Evolutionary conservation across 805 yeast species (phyloP).

Genomic region (Candida germanica): DNA sequence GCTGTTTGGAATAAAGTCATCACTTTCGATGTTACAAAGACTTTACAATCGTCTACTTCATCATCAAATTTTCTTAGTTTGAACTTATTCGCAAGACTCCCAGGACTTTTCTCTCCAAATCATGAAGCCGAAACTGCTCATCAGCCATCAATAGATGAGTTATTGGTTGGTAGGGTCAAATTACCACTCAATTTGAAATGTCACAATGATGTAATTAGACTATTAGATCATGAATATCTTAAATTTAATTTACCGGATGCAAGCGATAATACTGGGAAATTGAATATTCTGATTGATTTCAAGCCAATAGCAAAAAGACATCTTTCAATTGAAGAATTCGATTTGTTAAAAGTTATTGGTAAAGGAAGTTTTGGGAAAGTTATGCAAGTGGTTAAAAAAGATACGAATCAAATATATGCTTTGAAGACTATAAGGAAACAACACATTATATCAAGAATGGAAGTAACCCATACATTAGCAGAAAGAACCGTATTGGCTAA

Average conservation of each 20-base stretch:
- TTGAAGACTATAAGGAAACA: constrained; percentile 90
- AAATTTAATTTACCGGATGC: constrained; percentile 33
- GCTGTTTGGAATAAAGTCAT: constrained; percentile 89
- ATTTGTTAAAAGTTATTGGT: constrained; percentile 89
- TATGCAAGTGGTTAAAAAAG: constrained; percentile 96
- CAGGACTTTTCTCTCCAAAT: constrained; percentile 45
- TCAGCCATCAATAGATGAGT: constrained; percentile 50
- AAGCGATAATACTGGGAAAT: constrained; percentile 48
- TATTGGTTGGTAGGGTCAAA: constrained; percentile 70
- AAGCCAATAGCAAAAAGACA: constrained; percentile 63
- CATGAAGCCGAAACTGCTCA: not conserved
- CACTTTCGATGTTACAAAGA: constrained; percentile 73
- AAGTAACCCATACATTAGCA: constrained; percentile 93
- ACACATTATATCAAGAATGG: constrained; percentile 89
- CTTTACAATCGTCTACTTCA: constrained; percentile 15
- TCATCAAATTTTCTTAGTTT: constrained; percentile 57
- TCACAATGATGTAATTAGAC: constrained; percentile 49
- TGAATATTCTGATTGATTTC: constrained; percentile 65
- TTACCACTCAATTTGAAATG: constrained; percentile 56
- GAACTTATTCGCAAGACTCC: constrained; percentile 77
- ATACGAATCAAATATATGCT: constrained; percentile 92
- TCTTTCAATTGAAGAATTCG: constrained; percentile 86
- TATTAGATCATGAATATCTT: constrained; percentile 58
- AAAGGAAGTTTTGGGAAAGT: constrained; percentile 98
- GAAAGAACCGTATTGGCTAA: constrained; percentile 94